These are phyloP conservation scores for Corrigiola litoralis DNA, from an alignment of 179 eudicot species.

Conservation along the genomic window DNA sequence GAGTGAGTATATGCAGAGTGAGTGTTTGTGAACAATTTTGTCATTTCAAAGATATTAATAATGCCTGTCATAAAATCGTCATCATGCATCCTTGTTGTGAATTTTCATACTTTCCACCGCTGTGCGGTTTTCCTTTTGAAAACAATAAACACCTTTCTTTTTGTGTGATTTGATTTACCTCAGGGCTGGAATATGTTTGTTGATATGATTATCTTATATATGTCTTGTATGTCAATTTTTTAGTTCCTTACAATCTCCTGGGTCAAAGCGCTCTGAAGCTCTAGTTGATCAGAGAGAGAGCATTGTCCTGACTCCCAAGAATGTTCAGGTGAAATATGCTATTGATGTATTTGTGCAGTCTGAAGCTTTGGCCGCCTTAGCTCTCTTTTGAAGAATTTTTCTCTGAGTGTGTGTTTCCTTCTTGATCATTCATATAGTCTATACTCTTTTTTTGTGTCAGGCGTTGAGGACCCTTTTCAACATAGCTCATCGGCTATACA, in stretches of 20 bases:
- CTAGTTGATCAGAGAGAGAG: conserved; percentile 68
- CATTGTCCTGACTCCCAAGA: conserved; percentile 84
- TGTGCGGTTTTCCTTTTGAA: too few relatives aligned
- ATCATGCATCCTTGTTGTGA: too few relatives aligned
- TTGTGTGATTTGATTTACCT: neutral
- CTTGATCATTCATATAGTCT: conserved; percentile 2
- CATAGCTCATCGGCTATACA: conserved; percentile 90
- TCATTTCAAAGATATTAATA: neutral
- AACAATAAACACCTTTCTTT: too few relatives aligned
- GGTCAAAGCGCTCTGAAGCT: conserved; percentile 64
- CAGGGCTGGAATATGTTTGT: neutral
- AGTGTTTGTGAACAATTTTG: neutral
- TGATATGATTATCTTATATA: conserved; percentile 5
- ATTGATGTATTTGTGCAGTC: neutral
- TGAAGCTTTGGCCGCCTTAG: neutral
- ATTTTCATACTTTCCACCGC: too few relatives aligned
- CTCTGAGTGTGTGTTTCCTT: neutral
- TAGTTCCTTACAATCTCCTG: conserved; percentile 68
- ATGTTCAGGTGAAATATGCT: conserved; percentile 77
- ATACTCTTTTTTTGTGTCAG: conserved; percentile 33
- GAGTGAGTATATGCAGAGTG: neutral
- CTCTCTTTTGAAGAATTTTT: neutral
- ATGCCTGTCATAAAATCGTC: neutral
- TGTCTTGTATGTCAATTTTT: conserved; percentile 25
- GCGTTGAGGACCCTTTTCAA: conserved; percentile 99